Evolutionary conservation across 495 filamentous ascomycete species (phyloP).

Genomic region (Clohesyomyces aquaticus): DNA sequence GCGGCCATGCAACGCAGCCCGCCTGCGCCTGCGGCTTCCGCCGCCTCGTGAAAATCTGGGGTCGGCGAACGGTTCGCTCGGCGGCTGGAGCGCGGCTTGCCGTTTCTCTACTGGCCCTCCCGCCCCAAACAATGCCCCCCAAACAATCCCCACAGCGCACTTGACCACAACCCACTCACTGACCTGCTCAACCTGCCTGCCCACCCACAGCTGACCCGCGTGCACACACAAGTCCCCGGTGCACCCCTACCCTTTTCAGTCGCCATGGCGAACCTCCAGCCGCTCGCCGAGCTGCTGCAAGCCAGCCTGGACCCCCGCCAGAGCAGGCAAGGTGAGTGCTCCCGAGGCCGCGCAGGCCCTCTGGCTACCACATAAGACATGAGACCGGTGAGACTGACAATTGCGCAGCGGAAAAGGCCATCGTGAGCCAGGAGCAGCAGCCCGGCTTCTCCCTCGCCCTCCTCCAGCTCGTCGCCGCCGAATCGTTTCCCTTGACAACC

Average conservation of each 20-base stretch:
- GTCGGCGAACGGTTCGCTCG: background rate
- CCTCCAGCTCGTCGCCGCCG: conserved; percentile 82
- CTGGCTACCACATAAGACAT: background rate
- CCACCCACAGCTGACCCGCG: no score
- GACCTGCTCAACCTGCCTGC: no score
- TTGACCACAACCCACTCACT: no score
- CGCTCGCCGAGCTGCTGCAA: conserved; percentile 77
- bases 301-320: conserved; percentile 82
- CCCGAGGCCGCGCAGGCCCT: background rate
- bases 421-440: conserved; percentile 75
- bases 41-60: conserved; percentile 9
- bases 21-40: no score
- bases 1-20: background rate
- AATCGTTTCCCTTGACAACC: conserved; percentile 67
- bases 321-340: conserved; percentile 78
- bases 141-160: no score
- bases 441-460: conserved; percentile 85
- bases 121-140: no score
- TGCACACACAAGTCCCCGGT: conserved; percentile 6
- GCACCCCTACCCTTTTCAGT: conserved; percentile 67
- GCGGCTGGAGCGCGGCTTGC: no score
- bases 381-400: conserved; percentile 26
- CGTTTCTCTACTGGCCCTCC: background rate
- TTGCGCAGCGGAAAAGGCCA: conserved; percentile 71
- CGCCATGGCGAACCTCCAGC: conserved; percentile 61